Conservation (phyloP, 371 early-diverging fungal species). For the Circinella minor region DNA sequence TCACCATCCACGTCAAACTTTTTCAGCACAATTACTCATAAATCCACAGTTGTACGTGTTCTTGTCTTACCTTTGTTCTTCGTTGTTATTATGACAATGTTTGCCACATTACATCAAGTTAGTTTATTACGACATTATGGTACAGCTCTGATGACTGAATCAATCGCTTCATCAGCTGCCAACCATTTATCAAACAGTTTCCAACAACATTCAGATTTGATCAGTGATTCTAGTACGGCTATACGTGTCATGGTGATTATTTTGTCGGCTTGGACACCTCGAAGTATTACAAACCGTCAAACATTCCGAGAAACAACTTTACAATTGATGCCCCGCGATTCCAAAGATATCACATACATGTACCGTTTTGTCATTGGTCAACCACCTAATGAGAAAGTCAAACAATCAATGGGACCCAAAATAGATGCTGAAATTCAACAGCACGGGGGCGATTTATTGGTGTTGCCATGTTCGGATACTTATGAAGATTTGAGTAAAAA, state of each 20-base stretch:
- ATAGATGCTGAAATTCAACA: conserved; percentile 46
- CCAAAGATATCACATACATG: conserved; percentile 42
- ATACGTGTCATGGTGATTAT: conserved; percentile 58
- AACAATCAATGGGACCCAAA: conserved; percentile 34
- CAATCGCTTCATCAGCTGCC: background rate
- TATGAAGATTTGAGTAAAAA: conserved; percentile 57
- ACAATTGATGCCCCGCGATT: conserved; percentile 53
- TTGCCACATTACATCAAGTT: conserved; percentile 45
- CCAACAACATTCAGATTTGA: conserved; percentile 29
- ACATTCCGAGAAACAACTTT: conserved; percentile 62
- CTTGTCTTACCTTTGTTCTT: conserved; percentile 44
- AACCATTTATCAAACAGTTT: background rate
- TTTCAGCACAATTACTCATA: conserved; percentile 31
- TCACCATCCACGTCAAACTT: background rate
- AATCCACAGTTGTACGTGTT: conserved; percentile 46
- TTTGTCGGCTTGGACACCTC: conserved; percentile 61
- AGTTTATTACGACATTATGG: conserved; percentile 33
- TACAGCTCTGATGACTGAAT: conserved; percentile 22
- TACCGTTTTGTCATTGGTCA: conserved; percentile 62
- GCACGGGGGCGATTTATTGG: conserved; percentile 46
- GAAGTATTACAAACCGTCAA: conserved; percentile 52
- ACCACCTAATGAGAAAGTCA: conserved; percentile 38
- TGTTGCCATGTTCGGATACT: conserved; percentile 52
- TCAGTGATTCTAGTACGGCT: conserved; percentile 22
- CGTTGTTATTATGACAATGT: conserved; percentile 51